phyloP scores from a whole-genome alignment of 768 basidiomycete species.

The Naganishia vaughanmartiniae region DNA sequence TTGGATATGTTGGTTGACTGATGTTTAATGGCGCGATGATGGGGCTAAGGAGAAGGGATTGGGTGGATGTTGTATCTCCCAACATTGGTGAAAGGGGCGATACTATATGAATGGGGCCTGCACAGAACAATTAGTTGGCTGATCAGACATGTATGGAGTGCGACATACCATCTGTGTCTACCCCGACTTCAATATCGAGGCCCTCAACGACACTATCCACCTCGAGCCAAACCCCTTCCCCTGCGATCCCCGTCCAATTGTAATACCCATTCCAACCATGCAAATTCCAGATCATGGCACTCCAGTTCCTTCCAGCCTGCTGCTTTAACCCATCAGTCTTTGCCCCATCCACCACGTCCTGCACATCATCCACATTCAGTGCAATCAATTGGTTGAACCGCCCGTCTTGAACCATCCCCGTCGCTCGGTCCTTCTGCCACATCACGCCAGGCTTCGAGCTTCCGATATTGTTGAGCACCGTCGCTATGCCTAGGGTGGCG shows the following conservation, averaged over 20 bases:
- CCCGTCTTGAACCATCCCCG: background rate
- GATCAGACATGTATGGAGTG: background rate
- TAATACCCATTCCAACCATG: constrained; percentile 44
- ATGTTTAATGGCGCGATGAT: constrained; percentile 34
- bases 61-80: constrained; percentile 47
- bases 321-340: constrained; percentile 3
- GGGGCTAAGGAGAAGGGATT: constrained; percentile 47
- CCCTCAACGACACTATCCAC: constrained; percentile 31
- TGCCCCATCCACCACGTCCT: constrained; percentile 11
- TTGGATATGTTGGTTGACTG: constrained; percentile 45
- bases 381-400: constrained; percentile 11
- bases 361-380: constrained; percentile 14
- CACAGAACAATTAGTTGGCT: background rate
- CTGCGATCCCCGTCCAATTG: constrained; percentile 42
- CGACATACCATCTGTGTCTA: constrained; percentile 39
- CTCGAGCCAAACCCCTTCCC: constrained; percentile 28
- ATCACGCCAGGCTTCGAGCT: background rate
- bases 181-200: constrained; percentile 43
- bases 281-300: constrained; percentile 36
- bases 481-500: background rate
- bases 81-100: constrained; percentile 36
- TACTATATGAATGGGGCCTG: constrained; percentile 41
- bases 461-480: background rate
- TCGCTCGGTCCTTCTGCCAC: constrained; percentile 9
- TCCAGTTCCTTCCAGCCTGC: background rate